Conservation (phyloP, 148 eudicot species). For the Selenicereus undatus region DNA sequence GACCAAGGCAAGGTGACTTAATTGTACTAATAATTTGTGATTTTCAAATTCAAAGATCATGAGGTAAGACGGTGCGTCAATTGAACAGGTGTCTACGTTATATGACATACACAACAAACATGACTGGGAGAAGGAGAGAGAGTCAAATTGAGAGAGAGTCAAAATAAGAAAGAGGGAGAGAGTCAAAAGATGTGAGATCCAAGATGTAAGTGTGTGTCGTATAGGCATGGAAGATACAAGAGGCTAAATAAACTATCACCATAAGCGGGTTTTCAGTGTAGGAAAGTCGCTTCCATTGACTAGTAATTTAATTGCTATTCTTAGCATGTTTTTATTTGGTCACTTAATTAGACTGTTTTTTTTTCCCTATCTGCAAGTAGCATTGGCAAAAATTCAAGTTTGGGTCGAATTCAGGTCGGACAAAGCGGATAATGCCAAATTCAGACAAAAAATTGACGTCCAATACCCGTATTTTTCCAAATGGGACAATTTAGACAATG, state of each 20-base stretch:
- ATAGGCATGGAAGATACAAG: not conserved
- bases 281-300: not conserved
- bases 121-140: not conserved
- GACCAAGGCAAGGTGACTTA: constrained; percentile 26
- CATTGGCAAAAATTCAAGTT: too few relatives aligned
- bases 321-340: not conserved
- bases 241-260: not conserved
- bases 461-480: too few relatives aligned
- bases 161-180: not conserved
- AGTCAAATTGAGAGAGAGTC: not conserved
- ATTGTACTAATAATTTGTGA: not conserved
- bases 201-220: not conserved
- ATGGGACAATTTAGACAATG: too few relatives aligned
- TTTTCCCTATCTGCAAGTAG: too few relatives aligned
- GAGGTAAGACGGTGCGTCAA: not conserved
- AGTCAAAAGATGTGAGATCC: constrained; percentile 7
- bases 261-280: not conserved
- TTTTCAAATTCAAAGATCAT: not conserved
- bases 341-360: not conserved
- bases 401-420: too few relatives aligned
- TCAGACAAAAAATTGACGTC: too few relatives aligned
- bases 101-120: not conserved
- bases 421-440: too few relatives aligned
- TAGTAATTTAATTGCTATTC: not conserved
- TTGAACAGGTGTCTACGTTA: not conserved